Evolutionary conservation across 1,139 yeast genomes (phyloP), one percentile per base, ranked within the genome.

Genomic region (Candida freyschussii): DNA sequence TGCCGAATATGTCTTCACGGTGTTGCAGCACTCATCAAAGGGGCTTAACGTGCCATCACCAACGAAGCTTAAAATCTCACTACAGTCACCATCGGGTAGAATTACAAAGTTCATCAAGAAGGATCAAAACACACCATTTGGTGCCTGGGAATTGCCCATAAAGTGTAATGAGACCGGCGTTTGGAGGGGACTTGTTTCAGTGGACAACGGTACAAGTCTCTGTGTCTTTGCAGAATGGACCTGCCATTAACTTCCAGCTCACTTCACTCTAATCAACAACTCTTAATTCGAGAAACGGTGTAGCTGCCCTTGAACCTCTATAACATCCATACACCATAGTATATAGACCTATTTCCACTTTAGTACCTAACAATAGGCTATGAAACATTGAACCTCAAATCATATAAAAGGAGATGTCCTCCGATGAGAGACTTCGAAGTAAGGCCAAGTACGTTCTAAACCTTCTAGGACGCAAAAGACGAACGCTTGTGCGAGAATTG

Each of bases 221-320:
- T 82, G 87, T 50, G 87, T 84, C 6, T 86, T 85, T 60, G 89
- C 95, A 9, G 95, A 86, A 57, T 91, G 98, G 98, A 69, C 69
- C 27, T 82, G 93, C n/a, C n/a, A n/a, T 8, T 19, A 19, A 19
- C 21, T 19, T 8, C 8, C 8, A 19, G 21, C 21, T 19, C 21
- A 11, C 11, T 19, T 19, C 10, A 19, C 21, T 11, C 8, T 19
- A 19, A 11, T 19, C 11, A 8, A 19, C 21, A 19, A 19, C 21
- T 19, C 11, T 19, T 19, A 19, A 19, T 19, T 19, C 11, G 10
- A 8, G 11, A 19, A 8, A 19, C 21, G 11, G 21, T 19, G 21
- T 8, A 8, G 21, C 11, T n/a, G n/a, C n/a, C n/a, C n/a, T n/a
- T n/a, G n/a, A n/a, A n/a, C n/a, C n/a, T n/a, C n/a, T n/a, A n/a